Base-by-base conservation (phyloP, 495 filamentous ascomycete species). In the Hypomontagnella submonticulosa region DNA sequence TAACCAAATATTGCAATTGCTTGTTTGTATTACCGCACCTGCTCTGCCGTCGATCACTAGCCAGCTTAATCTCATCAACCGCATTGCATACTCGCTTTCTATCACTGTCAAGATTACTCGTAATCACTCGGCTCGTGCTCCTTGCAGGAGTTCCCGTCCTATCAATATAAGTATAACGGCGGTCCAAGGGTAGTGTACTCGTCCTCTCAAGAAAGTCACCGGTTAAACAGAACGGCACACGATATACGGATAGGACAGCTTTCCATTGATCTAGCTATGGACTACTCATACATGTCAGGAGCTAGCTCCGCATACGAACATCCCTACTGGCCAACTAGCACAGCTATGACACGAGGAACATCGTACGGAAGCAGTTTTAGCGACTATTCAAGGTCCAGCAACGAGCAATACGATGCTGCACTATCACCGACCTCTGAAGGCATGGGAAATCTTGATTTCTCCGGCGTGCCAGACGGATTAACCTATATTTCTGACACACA, bases 11-110 rank as follows among this genome's bases (percentile, higher is more conserved):
- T 56, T 34, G 32, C 34, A 65, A 52, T 44, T 53, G 18, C 15
- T 36, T 49, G 18, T 41, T 49, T 63, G 63, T 66, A 66, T 63
- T 30, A 63, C 67, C 63, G 41, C 67, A 71, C 58, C 42, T 63
- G 41, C 34, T 50, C 51, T 49, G 44, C 37, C 12, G 27, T 52
- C 58, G 18, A 47, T 34, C 46, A 50, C 48, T 32, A 58, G 52
- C 58, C 63, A 58, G 57, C 49, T 61, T 12, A 53, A 32, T 36
- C 27, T 34, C 9, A 33, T 56, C 53, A 36, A 56, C 58, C 13
- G 32, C 47, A 60, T 46, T 57, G 20, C 57, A 46, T 60, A 23
- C 23, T 46, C 42, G 32, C 30, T 32, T 46, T 2, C 37, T 16
- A 50, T 16, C 36, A 36, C 58, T 33, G 44, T 43, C 19, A 59